Evolutionary conservation across 345 rosid species (phyloP), one percentile per base, ranked within the genome.

Genomic region (Pistacia vera): DNA sequence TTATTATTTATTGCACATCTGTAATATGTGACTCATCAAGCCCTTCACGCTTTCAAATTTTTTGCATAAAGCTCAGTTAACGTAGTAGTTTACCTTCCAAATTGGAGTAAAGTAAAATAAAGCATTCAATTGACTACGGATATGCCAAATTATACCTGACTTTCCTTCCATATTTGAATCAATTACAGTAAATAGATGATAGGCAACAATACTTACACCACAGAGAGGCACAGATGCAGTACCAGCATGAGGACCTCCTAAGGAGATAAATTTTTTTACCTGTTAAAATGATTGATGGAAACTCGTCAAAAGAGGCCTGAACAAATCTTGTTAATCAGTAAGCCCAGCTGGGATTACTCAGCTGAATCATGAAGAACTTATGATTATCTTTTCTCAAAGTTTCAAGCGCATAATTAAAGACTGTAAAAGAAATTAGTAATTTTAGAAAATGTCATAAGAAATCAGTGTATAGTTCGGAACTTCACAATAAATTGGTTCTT

Each of bases 231-330:
- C 93, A 74, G 98, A 92, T 75, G 99, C 97, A 60, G 95, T 86
- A 18, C 99, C 99, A 81, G 99, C 98, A 83, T 96, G 97, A 73
- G 98, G 99, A 74, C 99, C 99, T 63, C 84, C 99, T 66, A 96
- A 81, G 33, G 99, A 93, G 79, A 96, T 22, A 22, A 22, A 22
- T 0, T 22, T 22, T 80, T 82, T 83, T 44, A 96, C 95, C 97
- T 92, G 88, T 83, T 75, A 69, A 74, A 59, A 46, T 60, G 58
- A 74, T 59, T 77, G 54, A 66, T 54, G 2, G 62, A 59, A 11
- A 56, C 66, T 22, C 41, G 55, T 25, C 13, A 18, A 22, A 51
- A 22, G 11, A 63, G 33, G 48, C 36, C 46, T 6, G 46, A 38
- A 4, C 6, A 22, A 41, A 22, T 22, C 25, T 22, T 22, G 25